Conservation (phyloP, 2,329 filamentous ascomycete genomes). For the Orbilia blumenaviensis region DNA sequence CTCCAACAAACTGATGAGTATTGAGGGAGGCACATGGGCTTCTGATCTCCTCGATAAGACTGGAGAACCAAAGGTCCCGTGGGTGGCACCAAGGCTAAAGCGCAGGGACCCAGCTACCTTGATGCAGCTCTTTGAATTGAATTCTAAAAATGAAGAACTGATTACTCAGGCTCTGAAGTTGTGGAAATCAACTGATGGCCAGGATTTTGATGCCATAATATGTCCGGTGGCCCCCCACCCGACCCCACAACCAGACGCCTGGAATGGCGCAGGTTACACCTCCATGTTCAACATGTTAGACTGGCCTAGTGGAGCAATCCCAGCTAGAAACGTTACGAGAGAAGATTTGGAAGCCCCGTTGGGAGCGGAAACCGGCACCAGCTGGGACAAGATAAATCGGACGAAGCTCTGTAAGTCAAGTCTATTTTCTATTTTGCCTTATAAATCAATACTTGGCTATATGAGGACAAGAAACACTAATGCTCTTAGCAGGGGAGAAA, state of each 20-base stretch:
- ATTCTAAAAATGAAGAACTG: conserved; percentile 66
- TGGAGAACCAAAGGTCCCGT: conserved; percentile 69
- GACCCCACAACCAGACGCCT: conserved; percentile 70
- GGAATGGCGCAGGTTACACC: conserved; percentile 72
- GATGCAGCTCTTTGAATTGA: conserved; percentile 65
- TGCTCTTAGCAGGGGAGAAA: conserved; percentile 59
- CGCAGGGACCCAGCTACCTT: conserved; percentile 65
- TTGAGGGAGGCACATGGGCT: conserved; percentile 68
- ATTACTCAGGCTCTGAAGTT: conserved; percentile 68
- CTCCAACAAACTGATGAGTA: conserved; percentile 68
- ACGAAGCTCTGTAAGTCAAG: conserved; percentile 44
- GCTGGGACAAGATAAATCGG: conserved; percentile 47
- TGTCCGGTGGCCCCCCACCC: conserved; percentile 73
- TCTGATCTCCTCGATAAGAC: conserved; percentile 68
- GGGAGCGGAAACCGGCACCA: conserved; percentile 34
- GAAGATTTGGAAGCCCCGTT: conserved; percentile 40
- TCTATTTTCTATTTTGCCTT: not conserved
- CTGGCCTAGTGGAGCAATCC: conserved; percentile 66
- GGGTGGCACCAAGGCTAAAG: conserved; percentile 67
- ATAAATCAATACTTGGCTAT: not conserved
- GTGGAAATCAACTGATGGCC: conserved; percentile 65
- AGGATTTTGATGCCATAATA: conserved; percentile 69
- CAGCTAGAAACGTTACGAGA: conserved; percentile 38
- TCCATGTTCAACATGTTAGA: conserved; percentile 71
- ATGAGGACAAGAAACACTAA: conserved; percentile 18